Percentiles rank a stretch among this genome's conserved stretches.
These are phyloP conservation scores for Chytriomyces hyalinus DNA, from an alignment of 192 early-diverging fungal species.

Conservation along the genomic window DNA sequence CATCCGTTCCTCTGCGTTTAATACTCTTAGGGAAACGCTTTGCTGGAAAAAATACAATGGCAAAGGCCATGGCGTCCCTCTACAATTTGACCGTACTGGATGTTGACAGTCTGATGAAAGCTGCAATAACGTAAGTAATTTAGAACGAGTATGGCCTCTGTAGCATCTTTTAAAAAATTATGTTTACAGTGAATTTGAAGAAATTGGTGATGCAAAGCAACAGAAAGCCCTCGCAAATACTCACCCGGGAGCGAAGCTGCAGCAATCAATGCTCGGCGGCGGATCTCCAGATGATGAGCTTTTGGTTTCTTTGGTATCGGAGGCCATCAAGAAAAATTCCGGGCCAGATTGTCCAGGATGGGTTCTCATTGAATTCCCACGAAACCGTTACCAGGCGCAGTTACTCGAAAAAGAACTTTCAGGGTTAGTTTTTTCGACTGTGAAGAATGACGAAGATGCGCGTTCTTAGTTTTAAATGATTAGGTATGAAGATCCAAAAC, in stretches of 20 bases:
- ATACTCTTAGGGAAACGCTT: constrained; percentile 62
- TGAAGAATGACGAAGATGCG: neutral
- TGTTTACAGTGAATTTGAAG: constrained; percentile 8
- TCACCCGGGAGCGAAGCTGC: constrained; percentile 52
- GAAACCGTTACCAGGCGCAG: constrained; percentile 57
- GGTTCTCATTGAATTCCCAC: constrained; percentile 61
- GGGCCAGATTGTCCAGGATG: constrained; percentile 45
- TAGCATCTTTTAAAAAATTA: neutral
- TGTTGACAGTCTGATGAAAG: constrained; percentile 54
- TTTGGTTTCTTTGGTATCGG: constrained; percentile 56
- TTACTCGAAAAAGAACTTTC: constrained; percentile 64
- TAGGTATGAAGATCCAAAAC: constrained; percentile 69
- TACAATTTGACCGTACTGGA: constrained; percentile 47
- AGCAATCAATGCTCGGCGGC: constrained; percentile 56
- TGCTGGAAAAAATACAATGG: constrained; percentile 56
- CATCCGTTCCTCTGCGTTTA: constrained; percentile 56
- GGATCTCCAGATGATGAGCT: constrained; percentile 51
- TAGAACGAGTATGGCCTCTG: neutral
- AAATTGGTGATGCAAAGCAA: constrained; percentile 31
- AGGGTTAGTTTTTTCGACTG: constrained; percentile 44
- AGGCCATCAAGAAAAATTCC: constrained; percentile 48
- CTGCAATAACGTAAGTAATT: constrained; percentile 51
- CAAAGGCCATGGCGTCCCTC: constrained; percentile 43
- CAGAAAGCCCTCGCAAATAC: constrained; percentile 27
- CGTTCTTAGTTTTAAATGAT: constrained; percentile 11